Conservation (phyloP, 495 filamentous ascomycete species). For the Tuber magnatum region DNA sequence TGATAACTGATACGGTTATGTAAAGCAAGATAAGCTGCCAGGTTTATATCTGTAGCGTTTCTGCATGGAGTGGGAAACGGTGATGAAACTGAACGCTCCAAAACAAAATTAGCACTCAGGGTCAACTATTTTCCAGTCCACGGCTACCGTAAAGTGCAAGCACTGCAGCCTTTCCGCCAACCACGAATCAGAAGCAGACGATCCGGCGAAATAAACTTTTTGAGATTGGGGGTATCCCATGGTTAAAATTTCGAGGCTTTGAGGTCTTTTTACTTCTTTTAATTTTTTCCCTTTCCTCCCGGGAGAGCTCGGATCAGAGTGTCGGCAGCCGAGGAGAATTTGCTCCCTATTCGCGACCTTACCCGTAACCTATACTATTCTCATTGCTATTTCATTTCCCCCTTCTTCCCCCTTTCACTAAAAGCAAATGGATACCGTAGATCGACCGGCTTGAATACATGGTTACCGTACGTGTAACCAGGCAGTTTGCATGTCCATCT, state of each 20-base stretch:
- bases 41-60: not conserved
- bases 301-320: not conserved
- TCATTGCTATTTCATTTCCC: no score
- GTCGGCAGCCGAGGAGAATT: not conserved
- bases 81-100: not conserved
- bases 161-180: not conserved
- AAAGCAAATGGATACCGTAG: not conserved
- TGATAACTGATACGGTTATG: slow-evolving; percentile 2
- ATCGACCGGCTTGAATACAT: not conserved
- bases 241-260: not conserved
- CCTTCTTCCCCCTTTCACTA: not conserved
- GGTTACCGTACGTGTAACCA: not conserved
- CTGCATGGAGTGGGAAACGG: not conserved
- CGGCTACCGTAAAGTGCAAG: not conserved
- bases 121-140: not conserved
- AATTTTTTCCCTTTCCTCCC: not conserved
- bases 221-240: not conserved
- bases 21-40: not conserved
- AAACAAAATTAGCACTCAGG: not conserved
- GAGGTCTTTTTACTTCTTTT: not conserved
- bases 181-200: not conserved
- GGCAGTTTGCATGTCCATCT: not conserved
- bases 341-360: no score
- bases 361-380: no score
- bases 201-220: not conserved